phyloP scores from a whole-genome alignment of 2,329 filamentous ascomycete genomes.

The Curvularia spicifera region DNA sequence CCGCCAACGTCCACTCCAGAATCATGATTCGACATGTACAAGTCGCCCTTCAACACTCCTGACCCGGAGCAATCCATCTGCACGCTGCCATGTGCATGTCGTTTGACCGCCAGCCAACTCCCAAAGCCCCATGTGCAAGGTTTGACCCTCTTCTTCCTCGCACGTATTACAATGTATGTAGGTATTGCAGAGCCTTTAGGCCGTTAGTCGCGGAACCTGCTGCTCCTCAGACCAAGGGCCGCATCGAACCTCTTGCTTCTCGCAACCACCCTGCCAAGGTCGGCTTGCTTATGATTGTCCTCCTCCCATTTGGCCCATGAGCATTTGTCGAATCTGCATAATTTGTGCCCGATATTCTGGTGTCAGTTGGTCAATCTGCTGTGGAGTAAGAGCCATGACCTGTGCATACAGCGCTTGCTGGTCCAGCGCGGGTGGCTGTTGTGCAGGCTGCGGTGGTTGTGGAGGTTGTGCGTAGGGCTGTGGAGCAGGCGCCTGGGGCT shows the following conservation, averaged over 20 bases:
- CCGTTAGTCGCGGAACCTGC: not conserved
- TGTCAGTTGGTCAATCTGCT: slow-evolving; percentile 79
- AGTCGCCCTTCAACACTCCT: not conserved
- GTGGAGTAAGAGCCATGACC: slow-evolving; percentile 79
- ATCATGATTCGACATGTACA: not conserved
- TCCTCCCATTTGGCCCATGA: slow-evolving; percentile 48
- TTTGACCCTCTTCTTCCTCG: slow-evolving; percentile 5
- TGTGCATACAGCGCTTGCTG: slow-evolving; percentile 79
- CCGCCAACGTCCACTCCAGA: not conserved
- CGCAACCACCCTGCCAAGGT: not conserved
- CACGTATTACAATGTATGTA: not conserved
- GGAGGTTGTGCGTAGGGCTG: slow-evolving; percentile 56
- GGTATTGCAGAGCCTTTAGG: slow-evolving; percentile 1
- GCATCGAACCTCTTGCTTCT: not conserved
- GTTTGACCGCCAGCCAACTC: not conserved
- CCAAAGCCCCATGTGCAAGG: slow-evolving; percentile 2
- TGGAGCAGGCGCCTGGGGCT: slow-evolving; percentile 44
- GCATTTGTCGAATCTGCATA: slow-evolving; percentile 72
- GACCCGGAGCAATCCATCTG: not conserved
- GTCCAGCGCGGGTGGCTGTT: slow-evolving; percentile 38
- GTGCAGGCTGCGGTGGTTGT: slow-evolving; percentile 22
- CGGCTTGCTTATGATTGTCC: slow-evolving; percentile 19
- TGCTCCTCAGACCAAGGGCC: not conserved
- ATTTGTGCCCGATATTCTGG: slow-evolving; percentile 80
- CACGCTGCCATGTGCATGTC: not conserved